A percentile compares a stretch with the other conserved stretches of the same genome.
phyloP scores from a whole-genome alignment of 2,329 filamentous ascomycete species.

The Tolypocladium cylindrosporum region DNA sequence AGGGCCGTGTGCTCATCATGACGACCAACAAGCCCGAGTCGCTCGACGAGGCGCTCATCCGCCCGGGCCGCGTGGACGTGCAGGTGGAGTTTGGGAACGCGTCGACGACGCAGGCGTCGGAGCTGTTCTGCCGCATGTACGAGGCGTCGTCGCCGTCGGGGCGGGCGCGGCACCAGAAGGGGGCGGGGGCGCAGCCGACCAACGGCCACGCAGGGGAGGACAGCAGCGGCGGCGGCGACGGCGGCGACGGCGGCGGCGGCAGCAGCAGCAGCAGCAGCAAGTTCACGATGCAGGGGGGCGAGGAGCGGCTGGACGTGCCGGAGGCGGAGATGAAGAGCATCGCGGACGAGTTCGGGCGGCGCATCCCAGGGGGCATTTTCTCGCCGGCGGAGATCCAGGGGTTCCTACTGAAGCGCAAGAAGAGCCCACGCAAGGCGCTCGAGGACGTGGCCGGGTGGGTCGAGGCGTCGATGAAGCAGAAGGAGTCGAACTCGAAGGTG shows the following conservation, averaged over 20 bases:
- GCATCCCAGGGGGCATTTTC: slow-evolving; percentile 42
- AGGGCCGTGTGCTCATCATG: slow-evolving; percentile 73
- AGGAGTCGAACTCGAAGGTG: slow-evolving; percentile 37
- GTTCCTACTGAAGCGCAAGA: slow-evolving; percentile 53
- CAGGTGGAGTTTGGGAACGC: slow-evolving; percentile 56
- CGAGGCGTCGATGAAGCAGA: slow-evolving; percentile 37
- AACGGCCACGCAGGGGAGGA: slow-evolving; percentile 3
- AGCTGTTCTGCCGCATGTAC: slow-evolving; percentile 55
- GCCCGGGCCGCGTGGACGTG: slow-evolving; percentile 63
- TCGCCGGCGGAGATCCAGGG: slow-evolving; percentile 56
- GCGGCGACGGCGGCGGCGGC: not conserved
- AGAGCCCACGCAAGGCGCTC: slow-evolving; percentile 43
- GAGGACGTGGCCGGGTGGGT: slow-evolving; percentile 45
- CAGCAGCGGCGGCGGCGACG: not conserved
- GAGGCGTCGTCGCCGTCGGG: slow-evolving; percentile 23
- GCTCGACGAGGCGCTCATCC: slow-evolving; percentile 63
- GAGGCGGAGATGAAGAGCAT: slow-evolving; percentile 31
- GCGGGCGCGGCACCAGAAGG: slow-evolving; percentile 2
- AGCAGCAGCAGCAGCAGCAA: not conserved
- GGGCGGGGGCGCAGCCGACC: not conserved
- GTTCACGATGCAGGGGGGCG: slow-evolving; percentile 2
- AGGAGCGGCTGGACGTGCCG: slow-evolving; percentile 20
- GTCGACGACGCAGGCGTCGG: slow-evolving; percentile 39
- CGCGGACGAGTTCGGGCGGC: slow-evolving; percentile 37
- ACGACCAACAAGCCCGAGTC: slow-evolving; percentile 69